Conservation (phyloP, 2,329 filamentous ascomycete genomes). For the Aspergillus bombycis region DNA sequence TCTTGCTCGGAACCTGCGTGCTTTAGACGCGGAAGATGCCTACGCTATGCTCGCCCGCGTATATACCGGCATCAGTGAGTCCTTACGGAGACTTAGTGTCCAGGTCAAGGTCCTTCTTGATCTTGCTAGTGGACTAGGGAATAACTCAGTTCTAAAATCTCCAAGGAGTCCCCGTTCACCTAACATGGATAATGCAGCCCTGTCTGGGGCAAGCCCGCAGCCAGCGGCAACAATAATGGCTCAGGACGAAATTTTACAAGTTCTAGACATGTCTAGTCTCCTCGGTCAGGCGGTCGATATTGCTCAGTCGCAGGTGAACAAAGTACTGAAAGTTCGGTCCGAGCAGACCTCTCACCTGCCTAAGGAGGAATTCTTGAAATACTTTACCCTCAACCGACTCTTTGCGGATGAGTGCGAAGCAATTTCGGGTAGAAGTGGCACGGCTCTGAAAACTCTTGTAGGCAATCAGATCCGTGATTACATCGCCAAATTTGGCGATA, state of each 20-base stretch:
- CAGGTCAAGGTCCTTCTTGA: constrained; percentile 96
- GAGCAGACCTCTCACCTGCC: constrained; percentile 61
- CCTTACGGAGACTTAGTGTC: constrained; percentile 78
- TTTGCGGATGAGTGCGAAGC: constrained; percentile 71
- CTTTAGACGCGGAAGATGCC: constrained; percentile 79
- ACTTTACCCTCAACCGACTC: constrained; percentile 64
- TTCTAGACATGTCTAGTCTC: constrained; percentile 67
- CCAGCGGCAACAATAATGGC: constrained; percentile 34
- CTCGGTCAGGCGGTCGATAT: constrained; percentile 69
- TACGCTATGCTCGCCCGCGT: constrained; percentile 80
- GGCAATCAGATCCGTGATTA: constrained; percentile 67
- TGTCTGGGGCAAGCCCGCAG: constrained; percentile 26
- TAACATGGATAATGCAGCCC: constrained; percentile 47
- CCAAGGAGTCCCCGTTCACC: constrained; percentile 52
- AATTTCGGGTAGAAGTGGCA: constrained; percentile 64
- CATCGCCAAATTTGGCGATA: constrained; percentile 60
- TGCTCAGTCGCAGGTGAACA: constrained; percentile 65
- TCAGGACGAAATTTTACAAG: constrained; percentile 65
- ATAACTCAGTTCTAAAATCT: constrained; percentile 46
- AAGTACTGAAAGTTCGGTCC: constrained; percentile 65
- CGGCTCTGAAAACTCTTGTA: constrained; percentile 62
- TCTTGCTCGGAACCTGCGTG: constrained; percentile 82
- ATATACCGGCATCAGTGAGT: constrained; percentile 87
- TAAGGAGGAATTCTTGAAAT: constrained; percentile 61
- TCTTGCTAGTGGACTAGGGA: constrained; percentile 69